A percentile compares a stretch with the other conserved stretches of the same genome.
These are phyloP conservation scores for Penicillium malachiteum DNA, from an alignment of 495 filamentous ascomycete genomes.

Conservation along the genomic window DNA sequence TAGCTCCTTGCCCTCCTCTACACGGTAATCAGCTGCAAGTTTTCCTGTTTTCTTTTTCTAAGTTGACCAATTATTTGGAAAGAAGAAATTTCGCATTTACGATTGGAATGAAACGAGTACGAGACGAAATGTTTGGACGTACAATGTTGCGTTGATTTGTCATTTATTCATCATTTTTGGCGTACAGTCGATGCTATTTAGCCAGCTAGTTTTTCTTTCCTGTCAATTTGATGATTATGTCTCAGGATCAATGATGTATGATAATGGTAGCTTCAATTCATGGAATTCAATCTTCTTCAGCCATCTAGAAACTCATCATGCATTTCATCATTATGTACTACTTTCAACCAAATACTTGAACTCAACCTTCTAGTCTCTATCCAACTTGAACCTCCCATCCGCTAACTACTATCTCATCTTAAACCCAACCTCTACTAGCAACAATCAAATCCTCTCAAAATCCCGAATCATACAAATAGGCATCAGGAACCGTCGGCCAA, in stretches of 20 bases:
- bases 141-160: background rate
- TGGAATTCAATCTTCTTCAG: background rate
- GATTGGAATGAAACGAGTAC: conserved; percentile 27
- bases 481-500: conserved; percentile 45
- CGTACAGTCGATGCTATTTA: conserved; percentile 10
- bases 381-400: background rate
- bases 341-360: no score
- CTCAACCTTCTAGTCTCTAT: no score
- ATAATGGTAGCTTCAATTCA: background rate
- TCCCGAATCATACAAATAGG: conserved; percentile 25
- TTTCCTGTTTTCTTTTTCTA: background rate
- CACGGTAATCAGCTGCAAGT: no score
- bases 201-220: conserved; percentile 12
- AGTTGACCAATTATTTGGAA: background rate
- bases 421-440: background rate
- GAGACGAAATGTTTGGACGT: conserved; percentile 13
- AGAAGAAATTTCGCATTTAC: conserved; percentile 11
- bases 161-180: conserved; percentile 6
- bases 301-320: no score
- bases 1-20: background rate
- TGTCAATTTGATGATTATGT: conserved; percentile 7
- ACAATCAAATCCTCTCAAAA: conserved; percentile 3
- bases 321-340: no score
- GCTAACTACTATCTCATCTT: background rate
- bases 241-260: background rate